Percentiles rank a stretch among this genome's conserved stretches.
phyloP scores from a whole-genome alignment of 2,329 filamentous ascomycete species.

The Stachybotrys chlorohalonatus region DNA sequence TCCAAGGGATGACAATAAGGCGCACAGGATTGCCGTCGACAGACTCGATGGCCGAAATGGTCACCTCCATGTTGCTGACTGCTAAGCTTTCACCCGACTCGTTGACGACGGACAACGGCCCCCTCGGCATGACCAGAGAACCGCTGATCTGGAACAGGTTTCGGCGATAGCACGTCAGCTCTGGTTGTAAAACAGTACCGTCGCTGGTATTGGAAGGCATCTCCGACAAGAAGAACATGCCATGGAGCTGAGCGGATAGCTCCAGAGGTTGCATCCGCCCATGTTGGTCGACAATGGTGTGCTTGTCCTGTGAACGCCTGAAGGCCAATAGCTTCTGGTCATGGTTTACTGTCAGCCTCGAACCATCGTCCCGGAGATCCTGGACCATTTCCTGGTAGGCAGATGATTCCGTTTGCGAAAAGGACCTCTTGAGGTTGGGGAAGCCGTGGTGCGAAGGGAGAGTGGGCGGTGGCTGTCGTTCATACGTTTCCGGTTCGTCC shows the following conservation, averaged over 20 bases:
- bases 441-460: slow-evolving; percentile 43
- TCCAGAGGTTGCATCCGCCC: slow-evolving; percentile 53
- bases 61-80: slow-evolving; percentile 74
- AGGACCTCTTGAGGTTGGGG: slow-evolving; percentile 47
- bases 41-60: slow-evolving; percentile 87
- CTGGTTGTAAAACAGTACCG: slow-evolving; percentile 55
- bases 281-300: slow-evolving; percentile 50
- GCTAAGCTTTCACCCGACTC: slow-evolving; percentile 79
- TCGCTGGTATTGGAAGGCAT: slow-evolving; percentile 57
- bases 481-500: slow-evolving; percentile 45
- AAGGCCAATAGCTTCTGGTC: slow-evolving; percentile 54
- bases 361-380: slow-evolving; percentile 48
- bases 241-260: slow-evolving; percentile 65
- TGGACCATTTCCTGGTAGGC: slow-evolving; percentile 53
- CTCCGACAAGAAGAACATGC: slow-evolving; percentile 84
- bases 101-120: slow-evolving; percentile 69
- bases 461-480: slow-evolving; percentile 29
- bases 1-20: slow-evolving; percentile 96
- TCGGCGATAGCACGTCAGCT: slow-evolving; percentile 90
- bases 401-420: slow-evolving; percentile 45
- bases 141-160: slow-evolving; percentile 96
- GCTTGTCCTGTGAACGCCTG: slow-evolving; percentile 47
- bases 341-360: slow-evolving; percentile 48
- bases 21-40: slow-evolving; percentile 88
- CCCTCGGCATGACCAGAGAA: slow-evolving; percentile 70